These are phyloP conservation scores for Cyclotella choctawhatcheeana DNA, from an alignment of 108 stramenopile genomes.

Conservation along the genomic window DNA sequence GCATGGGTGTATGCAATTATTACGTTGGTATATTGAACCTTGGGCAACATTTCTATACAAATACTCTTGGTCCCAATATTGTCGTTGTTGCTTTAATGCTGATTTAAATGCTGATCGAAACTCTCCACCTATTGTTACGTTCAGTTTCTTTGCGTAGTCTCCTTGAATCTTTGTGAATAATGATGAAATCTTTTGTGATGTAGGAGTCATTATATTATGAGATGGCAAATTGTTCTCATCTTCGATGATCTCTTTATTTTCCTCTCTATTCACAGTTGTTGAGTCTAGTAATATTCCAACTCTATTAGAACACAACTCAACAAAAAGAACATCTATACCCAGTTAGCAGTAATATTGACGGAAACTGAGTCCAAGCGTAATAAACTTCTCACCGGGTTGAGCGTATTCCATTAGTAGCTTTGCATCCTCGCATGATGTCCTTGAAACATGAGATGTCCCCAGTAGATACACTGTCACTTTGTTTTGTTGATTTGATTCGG, in stretches of 20 bases:
- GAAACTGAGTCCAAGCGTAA: too few relatives aligned
- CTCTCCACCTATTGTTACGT: conserved; percentile 86
- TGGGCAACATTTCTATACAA: not conserved
- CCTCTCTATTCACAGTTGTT: conserved; percentile 25
- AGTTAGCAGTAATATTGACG: too few relatives aligned
- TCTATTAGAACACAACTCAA: conserved; percentile 84
- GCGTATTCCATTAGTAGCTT: conserved; percentile 63
- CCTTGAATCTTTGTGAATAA: conserved; percentile 76
- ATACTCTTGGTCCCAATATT: conserved; percentile 35
- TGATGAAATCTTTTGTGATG: conserved; percentile 37
- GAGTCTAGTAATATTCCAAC: conserved; percentile 57
- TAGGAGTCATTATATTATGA: conserved; percentile 17
- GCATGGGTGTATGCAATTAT: conserved; percentile 29
- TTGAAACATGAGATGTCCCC: conserved; percentile 86
- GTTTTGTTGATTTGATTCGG: conserved; percentile 1
- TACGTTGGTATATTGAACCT: conserved; percentile 1
- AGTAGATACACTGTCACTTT: conserved; percentile 65
- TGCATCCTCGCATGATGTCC: conserved; percentile 73
- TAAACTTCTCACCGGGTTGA: conserved; percentile 48
- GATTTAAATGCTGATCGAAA: conserved; percentile 68
- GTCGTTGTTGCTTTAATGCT: conserved; percentile 40
- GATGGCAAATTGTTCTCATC: too few relatives aligned
- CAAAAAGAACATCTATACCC: conserved; percentile 62
- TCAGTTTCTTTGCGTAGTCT: conserved; percentile 79
- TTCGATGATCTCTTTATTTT: too few relatives aligned